Conservation (phyloP, 139 green algal genomes). For the Closterium sp. region DNA sequence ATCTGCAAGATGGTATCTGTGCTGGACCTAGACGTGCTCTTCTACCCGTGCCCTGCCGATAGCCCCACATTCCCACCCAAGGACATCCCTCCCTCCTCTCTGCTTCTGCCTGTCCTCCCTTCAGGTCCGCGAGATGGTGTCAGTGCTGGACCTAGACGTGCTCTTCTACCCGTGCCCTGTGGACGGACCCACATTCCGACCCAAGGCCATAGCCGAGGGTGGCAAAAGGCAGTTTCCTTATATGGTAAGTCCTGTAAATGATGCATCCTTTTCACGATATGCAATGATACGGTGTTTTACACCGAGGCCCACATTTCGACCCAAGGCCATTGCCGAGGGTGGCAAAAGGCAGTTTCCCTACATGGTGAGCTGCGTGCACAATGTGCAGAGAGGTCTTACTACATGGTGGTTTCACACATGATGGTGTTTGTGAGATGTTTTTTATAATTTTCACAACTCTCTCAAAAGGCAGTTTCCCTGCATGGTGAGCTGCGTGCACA, state of each 20-base stretch:
- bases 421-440: too few species aligned
- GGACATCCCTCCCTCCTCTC: background rate
- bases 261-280: too few species aligned
- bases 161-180: conserved; percentile 51
- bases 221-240: conserved; percentile 46
- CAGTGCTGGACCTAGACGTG: conserved; percentile 51
- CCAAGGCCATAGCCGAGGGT: conserved; percentile 50
- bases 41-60: conserved; percentile 15
- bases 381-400: too few species aligned
- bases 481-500: too few species aligned
- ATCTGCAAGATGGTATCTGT: too few species aligned
- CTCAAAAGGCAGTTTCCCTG: too few species aligned
- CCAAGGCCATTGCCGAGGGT: conserved; percentile 47
- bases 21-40: background rate
- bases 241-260: too few species aligned
- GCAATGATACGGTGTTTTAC: too few species aligned
- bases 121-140: conserved; percentile 56
- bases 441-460: too few species aligned
- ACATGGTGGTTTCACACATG: background rate
- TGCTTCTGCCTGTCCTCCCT: background rate
- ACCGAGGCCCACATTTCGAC: too few species aligned
- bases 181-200: conserved; percentile 39
- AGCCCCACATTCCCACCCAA: conserved; percentile 43
- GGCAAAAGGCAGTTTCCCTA: conserved; percentile 46
- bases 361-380: conserved; percentile 18